phyloP scores from a whole-genome alignment of 2,329 filamentous ascomycete species.

The Chrysoporthe austroafricana region DNA sequence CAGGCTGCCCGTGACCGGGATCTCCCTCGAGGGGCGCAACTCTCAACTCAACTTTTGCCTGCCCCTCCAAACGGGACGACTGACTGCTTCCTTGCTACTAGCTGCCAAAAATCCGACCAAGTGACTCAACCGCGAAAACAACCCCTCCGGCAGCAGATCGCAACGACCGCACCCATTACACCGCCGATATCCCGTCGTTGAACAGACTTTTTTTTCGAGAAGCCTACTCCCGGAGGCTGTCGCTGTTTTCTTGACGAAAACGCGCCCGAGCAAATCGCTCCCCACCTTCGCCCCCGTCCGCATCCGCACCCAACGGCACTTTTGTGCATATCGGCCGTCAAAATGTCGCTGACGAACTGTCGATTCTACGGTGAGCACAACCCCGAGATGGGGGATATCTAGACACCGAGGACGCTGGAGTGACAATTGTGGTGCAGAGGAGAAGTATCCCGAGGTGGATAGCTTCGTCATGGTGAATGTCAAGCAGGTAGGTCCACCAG shows the following conservation, averaged over 20 bases:
- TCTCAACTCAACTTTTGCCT: conserved; percentile 23
- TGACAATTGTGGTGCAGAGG: conserved; percentile 37
- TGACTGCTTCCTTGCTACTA: conserved; percentile 1
- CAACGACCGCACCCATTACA: conserved; percentile 14
- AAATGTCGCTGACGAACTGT: conserved; percentile 45
- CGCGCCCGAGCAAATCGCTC: conserved; percentile 13
- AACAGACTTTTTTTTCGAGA: neutral
- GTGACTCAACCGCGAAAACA: conserved; percentile 27
- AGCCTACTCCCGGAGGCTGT: neutral
- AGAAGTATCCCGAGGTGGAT: conserved; percentile 91
- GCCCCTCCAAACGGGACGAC: conserved; percentile 26
- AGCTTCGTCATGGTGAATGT: conserved; percentile 99
- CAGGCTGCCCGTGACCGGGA: neutral
- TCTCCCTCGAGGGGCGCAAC: neutral
- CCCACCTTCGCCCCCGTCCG: conserved; percentile 2
- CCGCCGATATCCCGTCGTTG: conserved; percentile 9
- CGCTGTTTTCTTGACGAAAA: conserved; percentile 6
- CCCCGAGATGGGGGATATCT: neutral
- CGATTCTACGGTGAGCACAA: conserved; percentile 40
- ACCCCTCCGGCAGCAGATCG: conserved; percentile 11
- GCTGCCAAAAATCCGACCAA: conserved; percentile 27
- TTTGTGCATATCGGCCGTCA: conserved; percentile 30
- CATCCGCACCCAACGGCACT: conserved; percentile 23
- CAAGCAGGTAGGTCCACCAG: conserved; percentile 72
- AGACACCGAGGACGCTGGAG: conserved; percentile 43